These are phyloP conservation scores for Ajuga chamaepitys DNA, from an alignment of 257 asterid species.

Conservation along the genomic window DNA sequence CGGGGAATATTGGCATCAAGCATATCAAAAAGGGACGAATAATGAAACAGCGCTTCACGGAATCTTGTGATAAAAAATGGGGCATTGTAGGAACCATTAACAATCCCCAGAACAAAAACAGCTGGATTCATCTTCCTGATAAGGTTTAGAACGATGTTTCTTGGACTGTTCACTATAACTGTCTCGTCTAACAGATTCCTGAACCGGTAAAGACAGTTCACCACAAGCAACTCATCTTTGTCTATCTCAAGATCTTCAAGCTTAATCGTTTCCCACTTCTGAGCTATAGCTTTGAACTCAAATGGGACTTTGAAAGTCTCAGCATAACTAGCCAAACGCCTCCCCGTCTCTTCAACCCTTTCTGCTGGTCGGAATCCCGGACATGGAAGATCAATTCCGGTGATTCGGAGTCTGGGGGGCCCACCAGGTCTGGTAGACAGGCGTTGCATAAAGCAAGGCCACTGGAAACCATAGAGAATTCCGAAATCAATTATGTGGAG, in stretches of 20 bases:
- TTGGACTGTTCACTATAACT: constrained; percentile 36
- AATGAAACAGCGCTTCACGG: constrained; percentile 49
- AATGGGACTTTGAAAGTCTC: constrained; percentile 38
- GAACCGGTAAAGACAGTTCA: constrained; percentile 31
- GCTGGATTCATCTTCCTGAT: constrained; percentile 31
- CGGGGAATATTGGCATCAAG: constrained; percentile 41
- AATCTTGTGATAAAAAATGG: constrained; percentile 51
- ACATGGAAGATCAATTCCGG: constrained; percentile 47
- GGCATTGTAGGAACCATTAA: constrained; percentile 41
- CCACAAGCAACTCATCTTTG: constrained; percentile 34
- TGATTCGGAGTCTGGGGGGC: constrained; percentile 40
- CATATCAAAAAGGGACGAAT: constrained; percentile 46
- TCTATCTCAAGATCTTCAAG: constrained; percentile 34
- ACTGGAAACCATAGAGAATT: constrained; percentile 49
- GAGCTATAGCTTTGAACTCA: constrained; percentile 44
- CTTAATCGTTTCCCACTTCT: constrained; percentile 43
- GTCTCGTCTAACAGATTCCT: constrained; percentile 43
- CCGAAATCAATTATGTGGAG: constrained; percentile 49
- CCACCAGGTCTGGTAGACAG: constrained; percentile 39
- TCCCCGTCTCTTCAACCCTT: constrained; percentile 45
- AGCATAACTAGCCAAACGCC: constrained; percentile 38
- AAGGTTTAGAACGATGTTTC: constrained; percentile 34
- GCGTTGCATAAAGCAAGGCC: constrained; percentile 42
- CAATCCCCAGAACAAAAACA: constrained; percentile 30
- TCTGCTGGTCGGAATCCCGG: constrained; percentile 44